Conservation (phyloP, 2,329 filamentous ascomycete species). For the Botrytis porri region DNA sequence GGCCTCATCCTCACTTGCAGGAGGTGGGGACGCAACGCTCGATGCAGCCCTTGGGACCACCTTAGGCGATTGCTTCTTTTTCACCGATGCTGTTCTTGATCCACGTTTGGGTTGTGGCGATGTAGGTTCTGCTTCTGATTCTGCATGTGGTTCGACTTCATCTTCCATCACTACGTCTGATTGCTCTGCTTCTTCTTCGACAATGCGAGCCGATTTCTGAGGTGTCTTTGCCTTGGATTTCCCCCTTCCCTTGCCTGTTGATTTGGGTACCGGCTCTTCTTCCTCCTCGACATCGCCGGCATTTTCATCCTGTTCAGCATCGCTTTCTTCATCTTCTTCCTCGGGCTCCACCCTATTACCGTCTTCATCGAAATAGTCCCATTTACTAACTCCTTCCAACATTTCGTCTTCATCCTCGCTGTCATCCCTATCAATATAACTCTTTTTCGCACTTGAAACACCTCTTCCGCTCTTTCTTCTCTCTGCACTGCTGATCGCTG, state of each 20-base stretch:
- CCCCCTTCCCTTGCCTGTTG: not conserved
- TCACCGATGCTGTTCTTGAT: not conserved
- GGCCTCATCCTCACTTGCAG: not conserved
- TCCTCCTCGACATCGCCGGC: slow-evolving; percentile 11
- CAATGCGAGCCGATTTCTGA: slow-evolving; percentile 5
- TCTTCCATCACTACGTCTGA: slow-evolving; percentile 1
- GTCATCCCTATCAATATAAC: slow-evolving; percentile 41
- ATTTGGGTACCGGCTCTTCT: slow-evolving; percentile 18
- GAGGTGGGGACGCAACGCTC: not conserved
- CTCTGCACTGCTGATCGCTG: slow-evolving; percentile 30
- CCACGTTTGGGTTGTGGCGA: slow-evolving; percentile 4
- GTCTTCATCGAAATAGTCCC: slow-evolving; percentile 42
- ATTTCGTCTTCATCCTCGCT: slow-evolving; percentile 44
- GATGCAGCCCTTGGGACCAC: not conserved
- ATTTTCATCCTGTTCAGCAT: slow-evolving; percentile 21
- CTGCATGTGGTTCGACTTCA: not conserved
- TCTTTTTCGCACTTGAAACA: slow-evolving; percentile 39
- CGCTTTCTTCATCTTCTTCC: slow-evolving; percentile 25
- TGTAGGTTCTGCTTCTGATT: not conserved
- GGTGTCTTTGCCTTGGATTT: slow-evolving; percentile 3
- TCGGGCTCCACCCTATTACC: slow-evolving; percentile 36
- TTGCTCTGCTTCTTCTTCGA: not conserved
- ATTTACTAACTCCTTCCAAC: slow-evolving; percentile 38
- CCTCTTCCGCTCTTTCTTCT: slow-evolving; percentile 40
- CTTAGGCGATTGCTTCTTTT: slow-evolving; percentile 3